Evolutionary conservation across 768 basidiomycete species (phyloP), one percentile per base, ranked within the genome.

Genomic region (Trametes cingulata): DNA sequence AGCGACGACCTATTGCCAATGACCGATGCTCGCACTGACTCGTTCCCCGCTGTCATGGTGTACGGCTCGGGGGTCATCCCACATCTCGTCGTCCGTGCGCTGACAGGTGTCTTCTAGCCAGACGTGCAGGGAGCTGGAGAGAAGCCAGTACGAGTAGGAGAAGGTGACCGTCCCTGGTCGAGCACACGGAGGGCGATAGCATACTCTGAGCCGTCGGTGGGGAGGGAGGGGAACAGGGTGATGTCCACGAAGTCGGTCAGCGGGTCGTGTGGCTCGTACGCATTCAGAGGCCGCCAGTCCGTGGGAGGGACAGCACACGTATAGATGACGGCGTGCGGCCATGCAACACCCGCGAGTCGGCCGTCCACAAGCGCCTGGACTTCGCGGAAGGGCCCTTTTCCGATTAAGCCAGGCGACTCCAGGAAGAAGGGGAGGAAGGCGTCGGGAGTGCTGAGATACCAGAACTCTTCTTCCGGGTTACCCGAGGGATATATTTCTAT

Each of bases 191-290:
- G 76, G 50, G 86, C 80, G 65, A 92, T 79, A 29, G 75, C 83
- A 69, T 91, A 90, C 24, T 82, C 74, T 14, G 79, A 69, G 5
- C 85, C 85, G 56, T 88, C 87, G 0, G 84, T 77, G 33, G 91
- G 77, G 17, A 84, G 66, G 7, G 88, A 87, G 1, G 86, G 78
- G 67, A 91, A 91, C 0, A 90, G 88, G 9, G 89, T 89, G 53
- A 90, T 68, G 69, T 91, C 90, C 15, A 91, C 61, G 67, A 85
- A 84, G 68, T 90, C 91, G 1, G 87, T 88, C 3, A 90, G 89
- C 15, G 88, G 77, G 65, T 90, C 88, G 33, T 89, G 74, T 3
- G 87, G 85, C 14, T 59, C 65, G 40, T 62, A 67, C 4, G 65
- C 61, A 3, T 63, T 58, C 29, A 67, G 52, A 3, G 65, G 85